Evolutionary conservation across 805 yeast species (phyloP).

Genomic region (Saturnispora diversa): DNA sequence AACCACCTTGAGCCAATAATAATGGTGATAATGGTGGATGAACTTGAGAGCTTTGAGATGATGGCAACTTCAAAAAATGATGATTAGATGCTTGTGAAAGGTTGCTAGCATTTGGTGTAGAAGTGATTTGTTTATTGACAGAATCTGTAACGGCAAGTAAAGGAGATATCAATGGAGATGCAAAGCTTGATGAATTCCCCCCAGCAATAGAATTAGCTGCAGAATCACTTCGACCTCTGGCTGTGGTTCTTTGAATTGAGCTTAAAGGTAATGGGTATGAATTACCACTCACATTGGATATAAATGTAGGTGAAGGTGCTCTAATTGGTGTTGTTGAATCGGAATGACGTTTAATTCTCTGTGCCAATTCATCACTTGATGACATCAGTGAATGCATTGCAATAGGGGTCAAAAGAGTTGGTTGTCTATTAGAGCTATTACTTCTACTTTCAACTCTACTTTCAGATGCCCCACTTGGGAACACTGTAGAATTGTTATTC

Average conservation of each 20-base stretch:
- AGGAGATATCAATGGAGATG: conserved; percentile 44
- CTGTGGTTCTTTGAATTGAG: conserved; percentile 48
- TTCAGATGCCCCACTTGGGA: background rate
- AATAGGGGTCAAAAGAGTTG: conserved; percentile 2
- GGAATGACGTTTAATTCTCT: conserved; percentile 9
- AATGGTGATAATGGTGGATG: conserved; percentile 78
- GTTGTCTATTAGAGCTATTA: background rate
- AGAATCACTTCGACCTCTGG: conserved; percentile 17
- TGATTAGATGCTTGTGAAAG: background rate
- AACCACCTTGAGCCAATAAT: conserved; percentile 54
- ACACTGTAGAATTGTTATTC: no score
- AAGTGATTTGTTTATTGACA: background rate
- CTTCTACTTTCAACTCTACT: conserved; percentile 2
- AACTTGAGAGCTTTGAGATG: conserved; percentile 14
- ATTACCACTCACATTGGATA: conserved; percentile 19
- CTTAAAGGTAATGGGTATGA: conserved; percentile 49
- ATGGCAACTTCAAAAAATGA: background rate
- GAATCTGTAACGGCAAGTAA: no score
- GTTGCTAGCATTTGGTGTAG: background rate
- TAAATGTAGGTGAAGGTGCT: conserved; percentile 26
- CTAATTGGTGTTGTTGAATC: conserved; percentile 18
- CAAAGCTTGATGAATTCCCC: conserved; percentile 16
- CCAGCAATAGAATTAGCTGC: conserved; percentile 36
- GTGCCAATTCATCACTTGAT: conserved; percentile 5
- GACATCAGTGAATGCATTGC: background rate